Percentiles rank a stretch among this genome's conserved stretches.
Evolutionary conservation across 495 filamentous ascomycete species (phyloP).

Genomic region (Haplographium delicatum): DNA sequence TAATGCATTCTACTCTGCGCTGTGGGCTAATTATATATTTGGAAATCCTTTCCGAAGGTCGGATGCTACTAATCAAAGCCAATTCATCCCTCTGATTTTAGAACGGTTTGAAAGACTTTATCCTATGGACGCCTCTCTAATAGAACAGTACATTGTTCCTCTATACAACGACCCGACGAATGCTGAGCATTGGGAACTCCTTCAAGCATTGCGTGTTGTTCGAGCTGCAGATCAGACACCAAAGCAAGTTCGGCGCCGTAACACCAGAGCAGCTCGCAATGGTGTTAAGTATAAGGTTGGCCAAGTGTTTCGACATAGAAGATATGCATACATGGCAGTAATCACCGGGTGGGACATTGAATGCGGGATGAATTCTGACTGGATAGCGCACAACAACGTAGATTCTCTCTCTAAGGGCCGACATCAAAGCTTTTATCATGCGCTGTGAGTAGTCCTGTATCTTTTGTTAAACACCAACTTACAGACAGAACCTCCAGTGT

Average conservation of each 20-base stretch:
- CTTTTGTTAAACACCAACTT: conserved; percentile 16
- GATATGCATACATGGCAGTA: conserved; percentile 73
- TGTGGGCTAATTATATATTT: conserved; percentile 74
- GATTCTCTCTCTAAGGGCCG: conserved; percentile 57
- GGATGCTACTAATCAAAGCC: conserved; percentile 39
- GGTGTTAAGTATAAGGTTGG: conserved; percentile 69
- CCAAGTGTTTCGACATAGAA: conserved; percentile 75
- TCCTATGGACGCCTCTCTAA: conserved; percentile 28
- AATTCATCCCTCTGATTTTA: conserved; percentile 62
- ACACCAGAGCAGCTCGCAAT: conserved; percentile 33
- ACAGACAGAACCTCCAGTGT: conserved; percentile 42
- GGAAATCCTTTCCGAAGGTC: conserved; percentile 26
- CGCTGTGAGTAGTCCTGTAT: conserved; percentile 55
- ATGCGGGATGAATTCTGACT: conserved; percentile 51
- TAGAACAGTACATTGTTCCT: conserved; percentile 29
- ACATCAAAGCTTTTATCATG: conserved; percentile 77
- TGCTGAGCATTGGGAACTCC: conserved; percentile 28
- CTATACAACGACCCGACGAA: conserved; percentile 19
- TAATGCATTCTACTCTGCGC: conserved; percentile 64
- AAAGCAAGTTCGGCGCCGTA: conserved; percentile 47
- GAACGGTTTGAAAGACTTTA: conserved; percentile 46
- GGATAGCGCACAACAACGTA: conserved; percentile 55
- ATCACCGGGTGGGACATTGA: conserved; percentile 78
- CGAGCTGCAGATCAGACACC: conserved; percentile 54
- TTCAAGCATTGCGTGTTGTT: conserved; percentile 51